Base-by-base conservation (phyloP, 805 yeast genomes). In the Saccharomycopsis sp. region DNA sequence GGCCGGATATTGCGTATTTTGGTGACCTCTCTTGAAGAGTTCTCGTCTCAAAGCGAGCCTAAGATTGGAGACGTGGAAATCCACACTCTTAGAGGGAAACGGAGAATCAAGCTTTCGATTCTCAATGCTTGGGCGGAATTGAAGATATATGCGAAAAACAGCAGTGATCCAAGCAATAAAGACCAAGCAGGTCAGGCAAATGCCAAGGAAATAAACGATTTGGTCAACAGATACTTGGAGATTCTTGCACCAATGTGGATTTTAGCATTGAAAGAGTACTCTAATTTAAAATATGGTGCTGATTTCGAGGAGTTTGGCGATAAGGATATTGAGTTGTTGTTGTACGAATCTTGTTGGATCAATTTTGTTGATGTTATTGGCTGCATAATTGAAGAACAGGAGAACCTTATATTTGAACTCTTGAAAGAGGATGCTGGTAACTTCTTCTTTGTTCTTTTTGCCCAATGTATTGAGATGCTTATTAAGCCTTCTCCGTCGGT, bases 231-330 rank as follows among this genome's bases (percentile, higher is more conserved):
- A 35, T 85, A 89, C 66, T 76, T 83, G 55, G 77, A 75, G 3
- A 69, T 80, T 19, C 76, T 94, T 58, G 79, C 83, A 0, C 88
- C 96, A 0, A 71, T 90, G 56, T 94, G 98, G 98, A 78, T 89
- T 2, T 73, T 85, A 3, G 77, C 87, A 0, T 69, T 94, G 58
- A 78, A 88, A 55, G 97, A 92, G 59, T 88, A 78, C 66, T 86
- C 96, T 0, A 77, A 83, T 65, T 67, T 84, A 38, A 84, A 82
- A 65, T 87, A 86, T 65, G 77, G 71, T 69, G 70, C 65, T 62
- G 74, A 51, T 15, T 67, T 65, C 49, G 58, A 56, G 19, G 59
- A 54, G 25, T 24, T 66, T 34, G 63, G 60, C 17, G 64, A 61
- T 3, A 78, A 74, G 54, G 76, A 73, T 47, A 69, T 71, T 53